phyloP scores from a whole-genome alignment of 352 stramenopile species.

The Phytopythium chamaehyphon region DNA sequence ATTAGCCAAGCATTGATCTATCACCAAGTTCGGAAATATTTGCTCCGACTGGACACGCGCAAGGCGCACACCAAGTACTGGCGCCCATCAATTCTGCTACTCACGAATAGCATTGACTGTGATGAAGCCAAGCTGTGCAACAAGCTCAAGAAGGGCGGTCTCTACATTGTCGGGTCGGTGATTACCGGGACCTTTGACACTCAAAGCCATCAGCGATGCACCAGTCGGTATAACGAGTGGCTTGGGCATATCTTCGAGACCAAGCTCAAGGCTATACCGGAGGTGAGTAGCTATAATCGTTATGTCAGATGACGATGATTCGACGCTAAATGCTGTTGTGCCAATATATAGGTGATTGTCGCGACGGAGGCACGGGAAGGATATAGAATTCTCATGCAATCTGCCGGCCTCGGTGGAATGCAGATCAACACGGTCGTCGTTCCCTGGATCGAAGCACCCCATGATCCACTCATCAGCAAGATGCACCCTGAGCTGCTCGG shows the following conservation, averaged over 20 bases:
- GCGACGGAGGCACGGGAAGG: conserved; percentile 35
- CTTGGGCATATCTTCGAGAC: conserved; percentile 36
- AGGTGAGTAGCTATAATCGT: conserved; percentile 10
- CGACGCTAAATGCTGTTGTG: background rate
- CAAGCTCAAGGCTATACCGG: conserved; percentile 43
- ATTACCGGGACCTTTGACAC: conserved; percentile 35
- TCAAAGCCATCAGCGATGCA: conserved; percentile 19
- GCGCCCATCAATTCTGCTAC: conserved; percentile 68
- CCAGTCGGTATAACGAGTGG: conserved; percentile 40
- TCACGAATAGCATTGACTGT: conserved; percentile 34
- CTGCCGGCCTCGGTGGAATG: conserved; percentile 66
- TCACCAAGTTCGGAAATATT: conserved; percentile 77
- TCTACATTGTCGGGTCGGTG: conserved; percentile 70
- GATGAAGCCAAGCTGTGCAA: conserved; percentile 58
- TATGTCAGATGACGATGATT: background rate
- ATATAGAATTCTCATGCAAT: conserved; percentile 67
- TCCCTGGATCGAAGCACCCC: conserved; percentile 26
- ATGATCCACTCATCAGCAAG: conserved; percentile 8
- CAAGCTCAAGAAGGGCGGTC: conserved; percentile 75
- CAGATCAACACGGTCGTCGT: conserved; percentile 73
- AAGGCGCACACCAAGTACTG: conserved; percentile 79
- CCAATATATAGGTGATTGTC: conserved; percentile 34
- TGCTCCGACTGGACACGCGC: conserved; percentile 61
- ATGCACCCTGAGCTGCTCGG: conserved; percentile 7
- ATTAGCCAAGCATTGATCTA: conserved; percentile 86